Conservation (phyloP, 371 early-diverging fungal species). For the Mortierella sp. region DNA sequence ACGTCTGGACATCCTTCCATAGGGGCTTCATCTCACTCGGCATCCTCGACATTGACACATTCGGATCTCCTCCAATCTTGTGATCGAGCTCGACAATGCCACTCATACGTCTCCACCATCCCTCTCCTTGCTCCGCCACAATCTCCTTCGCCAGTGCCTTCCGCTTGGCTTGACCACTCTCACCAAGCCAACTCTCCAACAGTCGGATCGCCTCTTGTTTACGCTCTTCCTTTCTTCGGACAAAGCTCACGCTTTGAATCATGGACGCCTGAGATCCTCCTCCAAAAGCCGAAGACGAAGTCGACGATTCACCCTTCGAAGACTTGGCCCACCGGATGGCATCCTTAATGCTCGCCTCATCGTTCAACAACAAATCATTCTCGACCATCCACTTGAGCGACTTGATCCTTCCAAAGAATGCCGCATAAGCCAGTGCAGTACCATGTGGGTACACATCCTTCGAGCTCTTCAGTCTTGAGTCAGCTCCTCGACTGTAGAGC, state of each 20-base stretch:
- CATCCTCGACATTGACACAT: constrained; percentile 16
- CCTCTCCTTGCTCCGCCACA: constrained; percentile 21
- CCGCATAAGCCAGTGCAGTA: constrained; percentile 44
- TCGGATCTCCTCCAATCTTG: constrained; percentile 1
- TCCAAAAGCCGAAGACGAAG: background rate
- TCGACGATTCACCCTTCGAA: constrained; percentile 35
- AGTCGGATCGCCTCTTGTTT: constrained; percentile 34
- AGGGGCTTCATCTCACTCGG: constrained; percentile 31
- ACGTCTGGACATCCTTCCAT: constrained; percentile 28
- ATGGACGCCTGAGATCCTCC: constrained; percentile 13
- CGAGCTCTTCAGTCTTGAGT: constrained; percentile 50
- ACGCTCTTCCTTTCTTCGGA: constrained; percentile 40
- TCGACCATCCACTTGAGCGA: constrained; percentile 54
- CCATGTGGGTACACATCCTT: constrained; percentile 53
- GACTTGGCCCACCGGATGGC: constrained; percentile 54
- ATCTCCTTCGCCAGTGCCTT: constrained; percentile 33
- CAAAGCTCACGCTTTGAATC: constrained; percentile 11
- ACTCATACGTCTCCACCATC: constrained; percentile 48
- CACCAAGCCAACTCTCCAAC: constrained; percentile 46
- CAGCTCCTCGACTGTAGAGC: constrained; percentile 48
- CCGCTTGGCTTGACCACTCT: constrained; percentile 33
- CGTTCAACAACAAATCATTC: constrained; percentile 47
- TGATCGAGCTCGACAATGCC: constrained; percentile 34
- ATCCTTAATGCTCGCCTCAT: constrained; percentile 48
- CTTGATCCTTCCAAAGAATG: constrained; percentile 46